Evolutionary conservation across 805 yeast species (phyloP).

Genomic region (Middelhovenomyces tepae): DNA sequence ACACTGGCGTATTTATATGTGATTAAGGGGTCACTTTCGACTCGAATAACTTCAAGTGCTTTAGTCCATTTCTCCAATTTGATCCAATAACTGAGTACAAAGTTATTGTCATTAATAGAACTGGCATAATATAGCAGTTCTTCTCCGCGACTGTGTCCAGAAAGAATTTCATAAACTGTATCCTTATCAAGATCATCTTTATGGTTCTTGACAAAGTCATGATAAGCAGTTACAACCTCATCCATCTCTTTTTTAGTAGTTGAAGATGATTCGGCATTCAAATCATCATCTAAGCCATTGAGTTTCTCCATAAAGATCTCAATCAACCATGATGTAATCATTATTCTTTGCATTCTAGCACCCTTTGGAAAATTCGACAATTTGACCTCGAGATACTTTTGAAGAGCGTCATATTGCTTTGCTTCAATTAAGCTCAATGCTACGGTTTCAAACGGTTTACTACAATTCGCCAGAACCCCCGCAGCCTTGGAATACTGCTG

Average conservation of each 20-base stretch:
- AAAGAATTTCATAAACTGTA: slow-evolving; percentile 64
- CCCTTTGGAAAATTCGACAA: slow-evolving; percentile 22
- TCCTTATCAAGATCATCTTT: slow-evolving; percentile 47
- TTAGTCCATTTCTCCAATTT: slow-evolving; percentile 64
- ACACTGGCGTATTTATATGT: slow-evolving; percentile 65
- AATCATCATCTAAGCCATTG: slow-evolving; percentile 33
- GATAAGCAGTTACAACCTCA: slow-evolving; percentile 28
- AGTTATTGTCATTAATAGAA: slow-evolving; percentile 56
- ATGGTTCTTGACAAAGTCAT: slow-evolving; percentile 43
- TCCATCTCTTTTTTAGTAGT: slow-evolving; percentile 21
- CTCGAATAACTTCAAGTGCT: slow-evolving; percentile 50
- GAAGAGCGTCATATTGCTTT: slow-evolving; percentile 35
- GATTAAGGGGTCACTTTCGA: slow-evolving; percentile 38
- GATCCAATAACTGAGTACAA: slow-evolving; percentile 61
- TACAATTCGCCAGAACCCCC: slow-evolving; percentile 48
- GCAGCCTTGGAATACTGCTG: slow-evolving; percentile 35
- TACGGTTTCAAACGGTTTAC: slow-evolving; percentile 60
- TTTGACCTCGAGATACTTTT: slow-evolving; percentile 38
- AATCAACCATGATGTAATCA: slow-evolving; percentile 59
- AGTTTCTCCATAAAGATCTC: slow-evolving; percentile 46
- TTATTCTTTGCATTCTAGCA: slow-evolving; percentile 37
- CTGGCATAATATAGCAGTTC: slow-evolving; percentile 63
- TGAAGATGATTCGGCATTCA: slow-evolving; percentile 17
- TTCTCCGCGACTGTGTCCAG: slow-evolving; percentile 53
- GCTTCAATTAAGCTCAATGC: slow-evolving; percentile 47